Conservation (phyloP, 148 eudicot species). For the Bassia scoparia region DNA sequence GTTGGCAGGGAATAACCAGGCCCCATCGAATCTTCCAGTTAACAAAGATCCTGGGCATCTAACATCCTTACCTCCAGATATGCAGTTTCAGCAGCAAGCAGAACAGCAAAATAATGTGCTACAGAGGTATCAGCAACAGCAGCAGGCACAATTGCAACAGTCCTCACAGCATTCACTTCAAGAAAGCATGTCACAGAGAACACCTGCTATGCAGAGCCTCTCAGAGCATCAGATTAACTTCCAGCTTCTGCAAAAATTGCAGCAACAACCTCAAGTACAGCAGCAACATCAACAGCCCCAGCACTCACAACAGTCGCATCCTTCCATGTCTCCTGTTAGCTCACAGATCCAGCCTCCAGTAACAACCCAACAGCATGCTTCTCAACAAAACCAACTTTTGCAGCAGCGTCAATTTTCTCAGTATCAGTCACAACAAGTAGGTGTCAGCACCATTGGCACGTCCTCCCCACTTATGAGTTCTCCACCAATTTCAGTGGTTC, state of each 20-base stretch:
- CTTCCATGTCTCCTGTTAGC: constrained; percentile 31
- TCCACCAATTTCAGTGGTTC: constrained; percentile 45
- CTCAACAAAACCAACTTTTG: constrained; percentile 46
- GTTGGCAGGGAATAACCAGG: constrained; percentile 37
- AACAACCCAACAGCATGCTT: constrained; percentile 31
- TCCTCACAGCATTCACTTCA: constrained; percentile 46
- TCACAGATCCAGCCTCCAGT: constrained; percentile 36
- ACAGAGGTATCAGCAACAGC: constrained; percentile 61
- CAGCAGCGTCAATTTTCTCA: constrained; percentile 48
- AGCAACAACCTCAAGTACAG: constrained; percentile 40
- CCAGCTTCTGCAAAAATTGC: constrained; percentile 60
- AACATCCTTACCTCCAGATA: constrained; percentile 52
- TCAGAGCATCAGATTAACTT: constrained; percentile 76
- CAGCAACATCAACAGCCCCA: constrained; percentile 37
- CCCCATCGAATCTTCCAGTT: constrained; percentile 38
- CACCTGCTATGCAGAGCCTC: constrained; percentile 48
- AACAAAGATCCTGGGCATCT: constrained; percentile 38
- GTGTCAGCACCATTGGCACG: constrained; percentile 42
- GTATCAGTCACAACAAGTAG: constrained; percentile 46
- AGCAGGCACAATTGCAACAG: constrained; percentile 42
- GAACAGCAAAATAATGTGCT: constrained; percentile 41
- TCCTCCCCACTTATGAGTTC: constrained; percentile 52
- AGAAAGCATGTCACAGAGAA: constrained; percentile 48
- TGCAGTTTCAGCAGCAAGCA: constrained; percentile 74
- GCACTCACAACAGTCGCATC: constrained; percentile 55